Evolutionary conservation across 2,329 filamentous ascomycete genomes (phyloP).

Genomic region (Alternaria panax): DNA sequence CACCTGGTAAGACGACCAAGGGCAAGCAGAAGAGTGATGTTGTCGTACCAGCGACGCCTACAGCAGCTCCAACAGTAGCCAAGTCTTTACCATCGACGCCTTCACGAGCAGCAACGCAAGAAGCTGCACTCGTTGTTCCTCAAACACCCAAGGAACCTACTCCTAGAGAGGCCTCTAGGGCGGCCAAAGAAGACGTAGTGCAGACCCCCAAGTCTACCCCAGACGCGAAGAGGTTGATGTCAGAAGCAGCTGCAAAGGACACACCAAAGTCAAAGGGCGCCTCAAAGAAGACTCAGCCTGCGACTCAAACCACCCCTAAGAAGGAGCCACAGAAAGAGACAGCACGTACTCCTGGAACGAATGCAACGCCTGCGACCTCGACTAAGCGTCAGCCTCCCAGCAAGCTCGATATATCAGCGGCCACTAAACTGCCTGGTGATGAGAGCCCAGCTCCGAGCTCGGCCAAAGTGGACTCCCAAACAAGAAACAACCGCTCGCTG

Average conservation of each 20-base stretch:
- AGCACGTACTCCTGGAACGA: slow-evolving; percentile 9
- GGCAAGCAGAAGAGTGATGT: slow-evolving; percentile 24
- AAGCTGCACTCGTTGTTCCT: slow-evolving; percentile 13
- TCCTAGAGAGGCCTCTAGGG: slow-evolving; percentile 18
- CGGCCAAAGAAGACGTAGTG: slow-evolving; percentile 14
- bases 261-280: slow-evolving; percentile 29
- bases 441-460: slow-evolving; percentile 25
- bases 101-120: slow-evolving; percentile 22
- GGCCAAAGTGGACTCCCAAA: slow-evolving; percentile 31
- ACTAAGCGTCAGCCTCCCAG: slow-evolving; percentile 54
- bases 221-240: slow-evolving; percentile 28
- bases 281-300: slow-evolving; percentile 26
- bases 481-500: slow-evolving; percentile 35
- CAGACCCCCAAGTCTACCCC: slow-evolving; percentile 12
- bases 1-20: slow-evolving; percentile 41
- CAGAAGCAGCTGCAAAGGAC: slow-evolving; percentile 25
- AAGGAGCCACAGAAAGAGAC: slow-evolving; percentile 15
- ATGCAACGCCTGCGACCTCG: slow-evolving; percentile 18
- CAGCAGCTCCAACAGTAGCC: slow-evolving; percentile 1
- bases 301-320: slow-evolving; percentile 21
- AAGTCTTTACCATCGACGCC: slow-evolving; percentile 31
- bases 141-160: slow-evolving; percentile 18
- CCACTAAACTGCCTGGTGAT: slow-evolving; percentile 35
- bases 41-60: slow-evolving; percentile 5
- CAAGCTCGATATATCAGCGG: slow-evolving; percentile 57